Base-by-base conservation (phyloP, 2,329 filamentous ascomycete genomes). In the Fusarium abutilonis region DNA sequence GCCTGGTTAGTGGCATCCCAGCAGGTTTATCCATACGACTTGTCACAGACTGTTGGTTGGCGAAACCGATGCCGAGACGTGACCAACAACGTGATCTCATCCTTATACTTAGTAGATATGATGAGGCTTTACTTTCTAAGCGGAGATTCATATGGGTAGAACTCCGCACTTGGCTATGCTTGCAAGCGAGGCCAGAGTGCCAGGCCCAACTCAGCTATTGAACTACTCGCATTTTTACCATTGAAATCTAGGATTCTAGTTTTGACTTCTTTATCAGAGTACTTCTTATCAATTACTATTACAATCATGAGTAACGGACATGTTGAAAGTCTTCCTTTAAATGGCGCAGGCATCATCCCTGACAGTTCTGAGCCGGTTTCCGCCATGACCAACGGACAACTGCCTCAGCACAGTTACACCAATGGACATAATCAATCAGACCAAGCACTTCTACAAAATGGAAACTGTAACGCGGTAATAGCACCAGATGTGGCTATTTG, bases 401-500 rank as follows among this genome's bases (percentile, higher is more conserved):
- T 43, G 2, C n/a, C 14, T n/a, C 13, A 36, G 13, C 31, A n/a
- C 13, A n/a, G 14, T 11, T 7, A n/a, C 13, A n/a, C 14, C 6
- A 34, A 34, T 6, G 9, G 11, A 9, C 28, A 29, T 29, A 2
- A 9, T 10, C 28, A 29, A 13, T 13, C 28, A 29, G 9, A 29
- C n/a, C 31, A 34, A 34, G 36, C 28, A n/a, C 15, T n/a, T 44
- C 29, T n/a, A 31, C 39, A 43, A 17, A 51, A 44, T 36, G 39
- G 38, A 19, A 23, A 28, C 23, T 26, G 2, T 6, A 29, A 44
- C 1, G 19, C 13, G 4, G 17, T n/a, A 9, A 17, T 3, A 21
- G 15, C 21, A 15, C 26, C 48, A 6, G 48, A 51, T n/a, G 21
- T 51, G 19, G 49, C 49, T 28, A 53, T 60, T 9, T 52, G 45